Conservation (phyloP, 2,329 filamentous ascomycete genomes). For the Aspergillus luchuensis region DNA sequence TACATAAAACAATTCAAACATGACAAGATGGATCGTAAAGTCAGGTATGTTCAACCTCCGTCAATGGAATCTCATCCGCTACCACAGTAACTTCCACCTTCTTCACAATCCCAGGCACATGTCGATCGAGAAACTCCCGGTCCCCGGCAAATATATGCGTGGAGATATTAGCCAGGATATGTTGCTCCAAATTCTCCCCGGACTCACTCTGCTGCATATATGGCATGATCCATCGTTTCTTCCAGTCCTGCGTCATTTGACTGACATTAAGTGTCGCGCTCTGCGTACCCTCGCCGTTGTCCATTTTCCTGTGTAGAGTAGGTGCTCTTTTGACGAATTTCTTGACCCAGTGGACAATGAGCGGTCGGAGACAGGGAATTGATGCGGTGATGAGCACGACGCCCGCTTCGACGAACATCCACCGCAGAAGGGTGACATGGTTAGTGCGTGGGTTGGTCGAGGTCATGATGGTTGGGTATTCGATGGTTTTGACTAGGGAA, state of each 20-base stretch:
- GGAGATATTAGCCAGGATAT: slow-evolving; percentile 4
- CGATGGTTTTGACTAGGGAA: slow-evolving; percentile 10
- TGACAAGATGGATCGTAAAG: too few species aligned
- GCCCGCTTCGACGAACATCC: slow-evolving; percentile 9
- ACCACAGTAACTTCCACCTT: slow-evolving; percentile 2
- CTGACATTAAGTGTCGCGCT: not conserved
- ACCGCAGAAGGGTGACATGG: slow-evolving; percentile 7
- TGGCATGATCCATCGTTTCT: slow-evolving; percentile 3
- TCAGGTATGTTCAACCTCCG: not conserved
- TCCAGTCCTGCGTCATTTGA: not conserved
- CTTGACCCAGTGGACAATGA: not conserved
- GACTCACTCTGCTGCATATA: not conserved
- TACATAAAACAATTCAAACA: too few species aligned
- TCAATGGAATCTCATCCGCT: slow-evolving; percentile 7
- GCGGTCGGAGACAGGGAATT: not conserved
- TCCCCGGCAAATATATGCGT: slow-evolving; percentile 7
- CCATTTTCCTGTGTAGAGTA: not conserved
- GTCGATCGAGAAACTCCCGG: slow-evolving; percentile 3
- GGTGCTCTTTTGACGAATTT: not conserved
- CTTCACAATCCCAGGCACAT: not conserved
- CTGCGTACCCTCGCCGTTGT: too few species aligned
- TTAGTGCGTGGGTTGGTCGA: slow-evolving; percentile 8
- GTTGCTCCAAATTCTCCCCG: not conserved
- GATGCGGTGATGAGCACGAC: slow-evolving; percentile 6
- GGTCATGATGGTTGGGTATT: slow-evolving; percentile 7